Evolutionary conservation across 2,329 filamentous ascomycete species (phyloP).

Genomic region (Colletotrichum sp.): DNA sequence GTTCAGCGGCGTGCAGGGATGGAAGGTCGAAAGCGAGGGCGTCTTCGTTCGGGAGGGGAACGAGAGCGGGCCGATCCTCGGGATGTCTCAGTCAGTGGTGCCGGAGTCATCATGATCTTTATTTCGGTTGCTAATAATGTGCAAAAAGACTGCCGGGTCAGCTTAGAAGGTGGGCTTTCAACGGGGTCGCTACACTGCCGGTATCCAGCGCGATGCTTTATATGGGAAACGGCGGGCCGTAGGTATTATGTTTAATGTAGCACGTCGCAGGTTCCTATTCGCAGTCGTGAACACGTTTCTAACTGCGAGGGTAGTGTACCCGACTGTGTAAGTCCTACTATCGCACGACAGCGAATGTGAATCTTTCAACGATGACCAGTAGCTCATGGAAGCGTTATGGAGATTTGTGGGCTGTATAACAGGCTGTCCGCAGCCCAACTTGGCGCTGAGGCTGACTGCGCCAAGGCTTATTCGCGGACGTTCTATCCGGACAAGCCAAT

Average conservation of each 20-base stretch:
- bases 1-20: conserved; percentile 38
- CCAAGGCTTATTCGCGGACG: not conserved
- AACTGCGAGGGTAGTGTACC: not conserved
- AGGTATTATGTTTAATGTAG: not conserved
- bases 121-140: not conserved
- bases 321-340: not conserved
- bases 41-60: conserved; percentile 42
- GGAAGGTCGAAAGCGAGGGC: conserved; percentile 50
- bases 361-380: not conserved
- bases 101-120: not conserved
- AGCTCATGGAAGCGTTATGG: fast-evolving
- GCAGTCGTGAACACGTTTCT: fast-evolving
- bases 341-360: not conserved
- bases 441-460: not conserved
- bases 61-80: conserved; percentile 8
- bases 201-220: conserved; percentile 30
- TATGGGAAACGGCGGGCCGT: conserved; percentile 3
- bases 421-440: fast-evolving
- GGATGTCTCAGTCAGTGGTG: conserved; percentile 21
- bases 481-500: not conserved
- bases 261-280: not conserved
- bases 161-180: conserved; percentile 34
- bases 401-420: fast-evolving
- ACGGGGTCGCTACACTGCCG: conserved; percentile 30
- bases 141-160: conserved; percentile 19